Conservation (phyloP, 768 basidiomycete species). For the Serendipita indica region DNA sequence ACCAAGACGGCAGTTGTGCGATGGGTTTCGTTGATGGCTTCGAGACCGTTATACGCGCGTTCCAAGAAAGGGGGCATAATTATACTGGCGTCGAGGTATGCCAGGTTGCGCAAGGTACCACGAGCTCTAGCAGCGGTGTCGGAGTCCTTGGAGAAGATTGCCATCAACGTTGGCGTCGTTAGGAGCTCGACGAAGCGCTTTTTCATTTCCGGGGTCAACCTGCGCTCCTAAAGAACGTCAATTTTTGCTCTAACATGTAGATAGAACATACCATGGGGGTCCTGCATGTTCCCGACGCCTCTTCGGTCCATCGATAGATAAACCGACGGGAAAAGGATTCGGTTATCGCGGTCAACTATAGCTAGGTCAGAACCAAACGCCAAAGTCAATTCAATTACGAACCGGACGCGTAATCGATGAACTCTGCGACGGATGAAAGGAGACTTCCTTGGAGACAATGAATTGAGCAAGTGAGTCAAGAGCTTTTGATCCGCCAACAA, state of each 20-base stretch:
- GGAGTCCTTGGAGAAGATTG: constrained; percentile 82
- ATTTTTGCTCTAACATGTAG: too few relatives aligned
- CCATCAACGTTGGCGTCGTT: constrained; percentile 72
- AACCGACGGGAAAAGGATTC: constrained; percentile 28
- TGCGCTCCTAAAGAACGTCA: background rate
- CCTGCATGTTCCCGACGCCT: constrained; percentile 59
- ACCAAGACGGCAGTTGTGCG: constrained; percentile 83
- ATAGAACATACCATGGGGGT: constrained; percentile 49
- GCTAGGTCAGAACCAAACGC: background rate
- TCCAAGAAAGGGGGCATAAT: constrained; percentile 88
- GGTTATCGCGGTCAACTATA: background rate
- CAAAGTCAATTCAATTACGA: background rate
- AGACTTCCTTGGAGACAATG: constrained; percentile 82
- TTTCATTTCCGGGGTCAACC: constrained; percentile 53
- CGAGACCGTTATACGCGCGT: constrained; percentile 80
- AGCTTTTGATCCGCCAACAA: constrained; percentile 70
- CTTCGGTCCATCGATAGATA: constrained; percentile 61
- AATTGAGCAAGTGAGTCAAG: constrained; percentile 77
- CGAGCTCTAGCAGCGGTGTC: constrained; percentile 71
- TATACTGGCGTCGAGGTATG: constrained; percentile 64
- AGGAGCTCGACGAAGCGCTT: constrained; percentile 67
- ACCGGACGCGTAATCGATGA: constrained; percentile 5
- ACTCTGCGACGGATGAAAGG: constrained; percentile 84
- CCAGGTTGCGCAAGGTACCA: constrained; percentile 59
- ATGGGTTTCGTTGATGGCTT: constrained; percentile 89